phyloP scores from a whole-genome alignment of 208 protist species.

The Crithidia acanthocephali region DNA sequence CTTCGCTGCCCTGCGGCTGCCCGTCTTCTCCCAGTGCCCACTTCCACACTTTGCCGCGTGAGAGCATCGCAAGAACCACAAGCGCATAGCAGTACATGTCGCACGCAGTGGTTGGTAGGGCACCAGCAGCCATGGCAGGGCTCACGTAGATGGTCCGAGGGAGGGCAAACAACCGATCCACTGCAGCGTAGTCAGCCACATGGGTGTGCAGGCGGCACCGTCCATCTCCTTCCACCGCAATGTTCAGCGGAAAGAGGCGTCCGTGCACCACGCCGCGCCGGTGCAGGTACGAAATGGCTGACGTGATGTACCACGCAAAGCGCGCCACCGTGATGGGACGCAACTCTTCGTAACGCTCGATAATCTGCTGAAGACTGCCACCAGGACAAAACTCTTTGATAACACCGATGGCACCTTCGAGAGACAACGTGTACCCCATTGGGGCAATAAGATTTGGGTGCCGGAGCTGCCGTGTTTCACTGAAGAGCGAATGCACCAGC shows the following conservation, averaged over 20 bases:
- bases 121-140: constrained; percentile 57
- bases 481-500: not conserved
- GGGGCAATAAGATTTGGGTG: constrained; percentile 22
- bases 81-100: constrained; percentile 75
- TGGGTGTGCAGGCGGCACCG: too few relatives aligned
- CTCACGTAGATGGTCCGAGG: constrained; percentile 60
- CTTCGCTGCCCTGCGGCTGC: not conserved
- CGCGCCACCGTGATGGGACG: too few relatives aligned
- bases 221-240: too few relatives aligned
- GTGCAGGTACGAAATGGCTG: too few relatives aligned
- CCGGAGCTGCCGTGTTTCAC: not conserved
- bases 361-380: constrained; percentile 36
- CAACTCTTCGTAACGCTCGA: constrained; percentile 51
- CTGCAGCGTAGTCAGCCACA: constrained; percentile 54
- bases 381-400: constrained; percentile 47
- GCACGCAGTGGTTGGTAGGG: constrained; percentile 35
- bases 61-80: constrained; percentile 61
- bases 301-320: too few relatives aligned
- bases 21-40: constrained; percentile 25
- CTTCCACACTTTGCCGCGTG: constrained; percentile 30
- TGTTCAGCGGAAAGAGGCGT: too few relatives aligned
- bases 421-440: constrained; percentile 2
- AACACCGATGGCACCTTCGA: constrained; percentile 17
- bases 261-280: too few relatives aligned
- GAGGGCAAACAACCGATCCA: constrained; percentile 29